Evolutionary conservation across 495 filamentous ascomycete genomes (phyloP).

Genomic region (Chaetomium fimeti): DNA sequence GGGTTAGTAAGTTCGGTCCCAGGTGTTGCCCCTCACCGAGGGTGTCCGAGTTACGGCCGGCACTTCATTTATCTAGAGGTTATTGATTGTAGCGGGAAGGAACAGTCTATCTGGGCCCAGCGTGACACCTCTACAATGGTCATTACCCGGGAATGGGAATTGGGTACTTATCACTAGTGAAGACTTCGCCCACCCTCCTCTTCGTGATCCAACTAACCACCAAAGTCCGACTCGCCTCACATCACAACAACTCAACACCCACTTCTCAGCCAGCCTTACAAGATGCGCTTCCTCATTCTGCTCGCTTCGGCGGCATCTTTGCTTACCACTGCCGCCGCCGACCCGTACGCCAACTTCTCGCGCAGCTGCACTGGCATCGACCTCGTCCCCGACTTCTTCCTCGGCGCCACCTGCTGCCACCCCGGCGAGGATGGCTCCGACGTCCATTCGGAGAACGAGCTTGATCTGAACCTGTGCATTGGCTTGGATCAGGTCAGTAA

Average conservation of each 20-base stretch:
- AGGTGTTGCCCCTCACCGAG: not conserved
- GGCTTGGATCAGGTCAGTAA: constrained; percentile 19
- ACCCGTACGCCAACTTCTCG: constrained; percentile 19
- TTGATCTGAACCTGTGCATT: constrained; percentile 31
- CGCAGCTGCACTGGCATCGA: constrained; percentile 25
- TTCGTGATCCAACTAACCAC: not conserved
- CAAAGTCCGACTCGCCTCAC: not conserved
- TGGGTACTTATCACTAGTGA: not conserved
- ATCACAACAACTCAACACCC: not conserved
- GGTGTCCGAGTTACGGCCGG: constrained; percentile 7
- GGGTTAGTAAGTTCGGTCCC: not conserved
- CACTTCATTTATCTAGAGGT: not conserved
- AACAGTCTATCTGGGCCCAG: not conserved
- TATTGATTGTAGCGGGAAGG: not conserved
- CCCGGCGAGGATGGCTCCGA: not conserved
- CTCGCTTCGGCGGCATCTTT: not conserved
- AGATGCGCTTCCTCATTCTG: not conserved
- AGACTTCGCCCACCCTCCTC: not conserved
- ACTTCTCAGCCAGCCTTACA: not conserved
- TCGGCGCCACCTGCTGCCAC: constrained; percentile 21
- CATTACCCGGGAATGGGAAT: too few relatives aligned
- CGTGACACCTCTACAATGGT: not conserved
- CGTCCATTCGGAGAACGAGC: constrained; percentile 11
- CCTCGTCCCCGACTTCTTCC: constrained; percentile 8
- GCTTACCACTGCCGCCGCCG: not conserved